These are phyloP conservation scores for Cercospora beticola DNA, from an alignment of 2,329 filamentous ascomycete species.

Conservation along the genomic window DNA sequence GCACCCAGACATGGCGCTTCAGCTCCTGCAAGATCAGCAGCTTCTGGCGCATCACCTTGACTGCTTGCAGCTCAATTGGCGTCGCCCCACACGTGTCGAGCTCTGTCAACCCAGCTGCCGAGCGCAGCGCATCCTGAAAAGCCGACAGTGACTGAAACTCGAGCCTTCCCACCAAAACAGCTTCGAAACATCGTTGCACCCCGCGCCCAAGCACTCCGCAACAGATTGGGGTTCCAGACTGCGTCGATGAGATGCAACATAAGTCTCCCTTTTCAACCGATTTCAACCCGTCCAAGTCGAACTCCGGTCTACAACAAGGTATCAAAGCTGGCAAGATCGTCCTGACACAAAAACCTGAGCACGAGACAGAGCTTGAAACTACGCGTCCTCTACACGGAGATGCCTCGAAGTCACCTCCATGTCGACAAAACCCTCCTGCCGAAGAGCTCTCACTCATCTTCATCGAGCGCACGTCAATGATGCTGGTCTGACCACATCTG, in stretches of 20 bases:
- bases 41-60: not conserved
- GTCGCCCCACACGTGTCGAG: not conserved
- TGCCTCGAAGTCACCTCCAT: not conserved
- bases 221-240: not conserved
- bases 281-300: not conserved
- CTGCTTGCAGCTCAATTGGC: not conserved
- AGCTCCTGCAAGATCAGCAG: not conserved
- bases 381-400: not conserved
- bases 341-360: not conserved
- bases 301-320: not conserved
- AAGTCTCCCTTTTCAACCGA: too few species aligned
- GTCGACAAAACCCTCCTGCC: not conserved
- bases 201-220: not conserved
- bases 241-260: not conserved
- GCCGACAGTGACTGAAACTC: not conserved
- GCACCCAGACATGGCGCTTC: not conserved
- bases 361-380: not conserved
- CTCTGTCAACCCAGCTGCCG: not conserved
- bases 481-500: too few species aligned
- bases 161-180: not conserved
- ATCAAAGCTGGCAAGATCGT: not conserved
- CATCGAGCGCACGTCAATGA: not conserved
- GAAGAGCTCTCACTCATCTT: not conserved
- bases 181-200: not conserved
- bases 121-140: not conserved